Evolutionary conservation across 31 red algal genomes (phyloP).

Genomic region (Asparagopsis taxiformis): DNA sequence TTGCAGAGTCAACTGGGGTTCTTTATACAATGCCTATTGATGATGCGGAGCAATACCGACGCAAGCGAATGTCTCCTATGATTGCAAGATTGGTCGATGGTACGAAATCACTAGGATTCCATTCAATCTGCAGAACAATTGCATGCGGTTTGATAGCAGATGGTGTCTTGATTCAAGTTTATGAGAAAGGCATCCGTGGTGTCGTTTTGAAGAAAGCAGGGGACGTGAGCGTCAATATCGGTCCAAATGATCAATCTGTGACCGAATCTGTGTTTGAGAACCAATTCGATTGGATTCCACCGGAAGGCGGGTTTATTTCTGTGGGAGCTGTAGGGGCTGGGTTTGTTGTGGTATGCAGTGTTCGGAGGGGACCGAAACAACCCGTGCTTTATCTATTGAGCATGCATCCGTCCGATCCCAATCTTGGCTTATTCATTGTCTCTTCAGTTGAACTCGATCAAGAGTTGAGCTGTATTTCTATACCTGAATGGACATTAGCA

Average conservation of each 20-base stretch:
- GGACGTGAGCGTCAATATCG: conserved; percentile 18
- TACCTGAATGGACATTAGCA: conserved; percentile 40
- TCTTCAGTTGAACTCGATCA: conserved; percentile 34
- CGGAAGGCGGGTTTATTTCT: conserved; percentile 39
- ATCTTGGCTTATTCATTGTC: conserved; percentile 27
- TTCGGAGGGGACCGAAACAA: conserved; percentile 11
- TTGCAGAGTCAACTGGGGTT: conserved; percentile 47
- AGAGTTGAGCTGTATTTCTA: conserved; percentile 66
- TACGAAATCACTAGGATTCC: conserved; percentile 25
- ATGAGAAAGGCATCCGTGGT: conserved; percentile 59
- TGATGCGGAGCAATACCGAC: not conserved
- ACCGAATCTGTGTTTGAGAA: conserved; percentile 14
- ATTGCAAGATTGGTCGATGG: conserved; percentile 53
- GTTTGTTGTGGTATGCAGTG: conserved; percentile 48
- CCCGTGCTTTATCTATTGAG: conserved; percentile 49
- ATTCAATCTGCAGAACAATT: conserved; percentile 35
- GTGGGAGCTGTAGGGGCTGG: conserved; percentile 68
- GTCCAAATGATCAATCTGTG: too few species aligned
- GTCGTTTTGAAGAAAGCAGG: conserved; percentile 37
- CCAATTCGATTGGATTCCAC: conserved; percentile 61
- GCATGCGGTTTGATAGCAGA: conserved; percentile 47
- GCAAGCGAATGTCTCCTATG: conserved; percentile 8
- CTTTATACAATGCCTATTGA: conserved; percentile 35
- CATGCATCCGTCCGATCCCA: conserved; percentile 25
- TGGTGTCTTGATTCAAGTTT: conserved; percentile 59